phyloP scores from a whole-genome alignment of 2,329 filamentous ascomycete species.

The Arthrocladium fulminans region DNA sequence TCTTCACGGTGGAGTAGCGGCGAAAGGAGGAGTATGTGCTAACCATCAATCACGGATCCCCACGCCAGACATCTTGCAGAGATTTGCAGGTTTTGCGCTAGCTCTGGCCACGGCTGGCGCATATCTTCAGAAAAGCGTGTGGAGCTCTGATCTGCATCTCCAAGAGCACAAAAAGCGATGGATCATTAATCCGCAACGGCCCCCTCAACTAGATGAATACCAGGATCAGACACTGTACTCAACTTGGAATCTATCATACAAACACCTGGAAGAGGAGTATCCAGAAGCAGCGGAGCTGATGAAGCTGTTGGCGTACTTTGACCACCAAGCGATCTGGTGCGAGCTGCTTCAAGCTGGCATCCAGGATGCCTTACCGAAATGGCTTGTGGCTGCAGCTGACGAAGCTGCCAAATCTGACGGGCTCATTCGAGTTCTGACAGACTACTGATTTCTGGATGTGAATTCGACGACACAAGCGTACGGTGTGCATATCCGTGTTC shows the following conservation, averaged over 20 bases:
- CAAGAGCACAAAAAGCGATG: conserved; percentile 26
- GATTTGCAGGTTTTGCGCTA: conserved; percentile 39
- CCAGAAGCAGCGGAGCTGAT: conserved; percentile 29
- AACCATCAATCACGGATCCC: no score
- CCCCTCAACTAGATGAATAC: conserved; percentile 10
- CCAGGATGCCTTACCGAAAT: background rate
- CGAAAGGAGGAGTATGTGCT: conserved; percentile 8
- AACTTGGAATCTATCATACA: conserved; percentile 17
- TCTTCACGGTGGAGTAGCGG: conserved; percentile 3
- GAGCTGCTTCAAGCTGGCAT: conserved; percentile 28
- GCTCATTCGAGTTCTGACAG: conserved; percentile 9
- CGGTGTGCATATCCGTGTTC: conserved; percentile 15
- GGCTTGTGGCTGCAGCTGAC: background rate
- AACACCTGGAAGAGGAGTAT: conserved; percentile 9
- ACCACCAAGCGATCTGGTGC: conserved; percentile 39
- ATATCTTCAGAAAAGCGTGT: conserved; percentile 34
- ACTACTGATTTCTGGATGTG: conserved; percentile 14
- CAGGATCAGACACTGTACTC: conserved; percentile 16
- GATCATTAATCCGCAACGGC: background rate
- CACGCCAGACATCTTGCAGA: conserved; percentile 24
- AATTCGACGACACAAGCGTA: conserved; percentile 2
- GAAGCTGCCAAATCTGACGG: conserved; percentile 9
- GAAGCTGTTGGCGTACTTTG: conserved; percentile 35
- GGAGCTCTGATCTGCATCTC: conserved; percentile 34
- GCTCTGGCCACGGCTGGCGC: conserved; percentile 40